phyloP scores from a whole-genome alignment of 441 rosid genomes.

The Populus trichocarpa region DNA sequence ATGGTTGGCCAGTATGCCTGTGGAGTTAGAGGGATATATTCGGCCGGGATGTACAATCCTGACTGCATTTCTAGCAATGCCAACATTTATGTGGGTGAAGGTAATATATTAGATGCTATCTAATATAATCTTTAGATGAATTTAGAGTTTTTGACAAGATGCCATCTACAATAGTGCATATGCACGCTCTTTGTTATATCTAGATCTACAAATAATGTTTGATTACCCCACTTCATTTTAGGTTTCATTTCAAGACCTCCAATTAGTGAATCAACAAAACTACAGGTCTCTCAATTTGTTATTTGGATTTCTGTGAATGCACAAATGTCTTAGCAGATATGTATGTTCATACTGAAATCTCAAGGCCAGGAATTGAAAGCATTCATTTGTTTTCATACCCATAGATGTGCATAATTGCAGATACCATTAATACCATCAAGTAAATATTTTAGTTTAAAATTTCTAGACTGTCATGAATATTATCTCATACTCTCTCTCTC shows the following conservation, averaged over 20 bases:
- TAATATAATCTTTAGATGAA: neutral
- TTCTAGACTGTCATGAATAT: neutral
- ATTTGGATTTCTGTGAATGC: neutral
- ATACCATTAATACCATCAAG: neutral
- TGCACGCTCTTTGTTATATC: neutral
- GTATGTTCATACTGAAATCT: neutral
- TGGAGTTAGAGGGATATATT: constrained; percentile 93
- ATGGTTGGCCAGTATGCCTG: constrained; percentile 97
- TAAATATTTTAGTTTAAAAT: neutral
- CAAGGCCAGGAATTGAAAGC: neutral
- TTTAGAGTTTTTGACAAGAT: neutral
- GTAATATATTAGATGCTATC: constrained; percentile 27
- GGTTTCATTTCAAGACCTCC: neutral
- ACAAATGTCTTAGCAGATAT: neutral
- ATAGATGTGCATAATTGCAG: neutral
- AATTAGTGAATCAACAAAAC: neutral
- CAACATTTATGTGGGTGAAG: constrained; percentile 82
- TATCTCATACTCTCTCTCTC: neutral
- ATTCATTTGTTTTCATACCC: neutral
- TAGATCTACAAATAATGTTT: neutral
- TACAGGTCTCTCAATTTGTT: neutral
- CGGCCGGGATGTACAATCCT: constrained; percentile 98
- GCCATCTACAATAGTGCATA: neutral
- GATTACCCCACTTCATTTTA: neutral
- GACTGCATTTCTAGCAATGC: constrained; percentile 90